Conservation (phyloP, 148 eudicot species). For the Silene conica region DNA sequence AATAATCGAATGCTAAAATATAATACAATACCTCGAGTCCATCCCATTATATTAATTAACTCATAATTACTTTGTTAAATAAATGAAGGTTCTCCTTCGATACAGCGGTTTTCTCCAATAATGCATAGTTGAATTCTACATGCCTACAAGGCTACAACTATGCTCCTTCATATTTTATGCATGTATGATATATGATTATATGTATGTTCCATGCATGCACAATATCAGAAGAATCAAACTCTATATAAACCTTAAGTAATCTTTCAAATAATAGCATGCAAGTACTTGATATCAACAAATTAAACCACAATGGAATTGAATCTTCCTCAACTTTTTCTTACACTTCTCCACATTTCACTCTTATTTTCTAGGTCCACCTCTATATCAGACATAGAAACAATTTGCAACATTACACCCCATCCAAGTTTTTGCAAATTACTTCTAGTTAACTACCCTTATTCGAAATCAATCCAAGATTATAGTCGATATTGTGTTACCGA, state of each 20-base stretch:
- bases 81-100: too few species aligned
- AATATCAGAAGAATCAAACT: too few species aligned
- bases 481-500: constrained; percentile 17
- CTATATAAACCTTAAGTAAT: not conserved
- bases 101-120: not conserved
- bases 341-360: constrained; percentile 8
- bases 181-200: too few species aligned
- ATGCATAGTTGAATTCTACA: not conserved
- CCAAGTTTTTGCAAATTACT: constrained; percentile 30
- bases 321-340: not conserved
- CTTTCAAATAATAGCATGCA: not conserved
- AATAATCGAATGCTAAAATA: too few species aligned
- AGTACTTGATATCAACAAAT: not conserved
- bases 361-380: not conserved
- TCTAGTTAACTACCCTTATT: not conserved
- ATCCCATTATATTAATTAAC: too few species aligned
- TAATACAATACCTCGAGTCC: too few species aligned
- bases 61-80: too few species aligned
- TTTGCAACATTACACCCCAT: constrained; percentile 27
- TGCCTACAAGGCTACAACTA: not conserved
- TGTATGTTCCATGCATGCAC: too few species aligned
- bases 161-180: not conserved
- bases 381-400: not conserved
- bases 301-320: constrained; percentile 10
- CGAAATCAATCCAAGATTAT: constrained; percentile 19